Conservation (phyloP, 2,329 filamentous ascomycete species). For the Blastomyces parvus region DNA sequence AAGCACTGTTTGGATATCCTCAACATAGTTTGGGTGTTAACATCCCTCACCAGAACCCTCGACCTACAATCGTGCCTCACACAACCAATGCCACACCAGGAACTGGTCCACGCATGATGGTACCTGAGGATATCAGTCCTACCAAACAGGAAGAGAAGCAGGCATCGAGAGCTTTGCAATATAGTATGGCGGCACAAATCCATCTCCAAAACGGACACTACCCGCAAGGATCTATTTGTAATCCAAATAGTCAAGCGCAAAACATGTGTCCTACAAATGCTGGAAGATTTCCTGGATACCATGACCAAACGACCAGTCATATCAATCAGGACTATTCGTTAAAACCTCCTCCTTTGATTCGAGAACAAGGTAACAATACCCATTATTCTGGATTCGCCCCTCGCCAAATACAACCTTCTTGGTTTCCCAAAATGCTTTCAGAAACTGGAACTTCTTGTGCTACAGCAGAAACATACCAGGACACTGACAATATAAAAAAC, state of each 20-base stretch:
- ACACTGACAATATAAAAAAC: background rate
- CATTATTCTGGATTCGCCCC: background rate
- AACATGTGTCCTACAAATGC: background rate
- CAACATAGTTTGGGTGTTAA: background rate
- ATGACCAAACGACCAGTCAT: background rate
- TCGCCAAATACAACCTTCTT: background rate
- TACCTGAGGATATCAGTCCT: slow-evolving; percentile 16
- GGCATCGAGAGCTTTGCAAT: slow-evolving; percentile 5
- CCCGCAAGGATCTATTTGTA: background rate
- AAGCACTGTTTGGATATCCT: background rate
- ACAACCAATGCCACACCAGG: background rate
- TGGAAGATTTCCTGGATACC: background rate
- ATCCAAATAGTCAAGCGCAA: background rate
- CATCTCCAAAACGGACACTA: background rate
- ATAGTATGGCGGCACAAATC: background rate
- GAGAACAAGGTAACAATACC: background rate
- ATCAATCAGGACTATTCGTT: background rate
- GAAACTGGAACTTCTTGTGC: background rate
- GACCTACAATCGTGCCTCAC: background rate
- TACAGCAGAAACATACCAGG: background rate
- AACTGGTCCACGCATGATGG: slow-evolving; percentile 11
- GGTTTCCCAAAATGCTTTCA: background rate
- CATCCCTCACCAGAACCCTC: background rate
- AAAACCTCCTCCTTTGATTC: background rate
- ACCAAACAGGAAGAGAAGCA: slow-evolving; percentile 17